Conservation (phyloP, 768 basidiomycete species). For the Mycena galopus region DNA sequence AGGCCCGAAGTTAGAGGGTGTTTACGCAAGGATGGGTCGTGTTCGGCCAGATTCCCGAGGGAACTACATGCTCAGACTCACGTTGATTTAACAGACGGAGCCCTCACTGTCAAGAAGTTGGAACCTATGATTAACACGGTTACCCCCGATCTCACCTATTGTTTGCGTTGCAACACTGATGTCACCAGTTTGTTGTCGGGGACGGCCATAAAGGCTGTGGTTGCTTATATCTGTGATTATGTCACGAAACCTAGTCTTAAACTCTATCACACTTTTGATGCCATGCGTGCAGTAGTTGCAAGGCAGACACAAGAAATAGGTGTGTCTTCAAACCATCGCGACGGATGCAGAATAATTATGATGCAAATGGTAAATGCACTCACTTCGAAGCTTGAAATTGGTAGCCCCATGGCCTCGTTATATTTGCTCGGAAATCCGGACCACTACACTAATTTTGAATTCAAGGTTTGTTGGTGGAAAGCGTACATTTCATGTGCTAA, state of each 20-base stretch:
- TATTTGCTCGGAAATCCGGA: too few relatives aligned
- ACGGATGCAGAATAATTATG: too few relatives aligned
- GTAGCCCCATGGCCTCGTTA: too few relatives aligned
- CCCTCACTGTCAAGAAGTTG: not conserved
- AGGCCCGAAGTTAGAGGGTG: not conserved
- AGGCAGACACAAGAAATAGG: too few relatives aligned
- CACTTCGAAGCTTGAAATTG: too few relatives aligned
- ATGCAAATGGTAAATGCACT: too few relatives aligned
- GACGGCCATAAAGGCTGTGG: not conserved
- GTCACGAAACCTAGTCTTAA: not conserved
- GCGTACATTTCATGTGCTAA: too few relatives aligned
- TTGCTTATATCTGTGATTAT: not conserved
- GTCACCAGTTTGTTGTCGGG: not conserved
- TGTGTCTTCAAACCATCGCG: too few relatives aligned
- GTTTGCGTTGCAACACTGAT: not conserved
- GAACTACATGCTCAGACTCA: not conserved
- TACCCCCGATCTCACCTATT: not conserved
- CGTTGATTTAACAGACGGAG: not conserved
- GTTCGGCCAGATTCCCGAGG: not conserved
- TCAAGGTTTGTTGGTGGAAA: too few relatives aligned
- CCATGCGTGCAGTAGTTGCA: too few relatives aligned
- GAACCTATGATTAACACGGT: not conserved
- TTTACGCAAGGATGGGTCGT: not conserved
- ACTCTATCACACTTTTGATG: not conserved
- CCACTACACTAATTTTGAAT: too few relatives aligned